Evolutionary conservation across 768 basidiomycete species (phyloP).

Genomic region (Podaxis carcinomalis): DNA sequence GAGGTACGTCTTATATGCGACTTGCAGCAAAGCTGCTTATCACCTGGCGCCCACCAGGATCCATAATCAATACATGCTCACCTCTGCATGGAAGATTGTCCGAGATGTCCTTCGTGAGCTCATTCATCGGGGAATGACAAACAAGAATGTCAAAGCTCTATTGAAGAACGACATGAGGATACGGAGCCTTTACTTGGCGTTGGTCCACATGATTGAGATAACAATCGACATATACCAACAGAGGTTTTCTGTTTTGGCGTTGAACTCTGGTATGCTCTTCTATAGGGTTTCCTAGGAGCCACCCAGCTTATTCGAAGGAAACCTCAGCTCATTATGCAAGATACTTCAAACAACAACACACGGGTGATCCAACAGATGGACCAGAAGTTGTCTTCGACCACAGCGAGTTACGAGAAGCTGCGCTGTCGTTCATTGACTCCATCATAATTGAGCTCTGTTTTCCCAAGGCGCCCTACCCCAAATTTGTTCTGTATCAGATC

Average conservation of each 20-base stretch:
- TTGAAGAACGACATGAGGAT: constrained; percentile 48
- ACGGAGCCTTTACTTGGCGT: constrained; percentile 54
- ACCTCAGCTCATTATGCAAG: constrained; percentile 62
- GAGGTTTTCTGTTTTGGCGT: constrained; percentile 65
- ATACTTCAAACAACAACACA: constrained; percentile 61
- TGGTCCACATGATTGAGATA: constrained; percentile 59
- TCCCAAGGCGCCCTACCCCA: constrained; percentile 64
- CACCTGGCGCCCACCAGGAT: constrained; percentile 40
- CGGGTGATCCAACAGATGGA: constrained; percentile 36
- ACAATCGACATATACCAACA: constrained; percentile 60
- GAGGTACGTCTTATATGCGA: constrained; percentile 34
- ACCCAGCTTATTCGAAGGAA: background rate
- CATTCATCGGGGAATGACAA: constrained; percentile 48
- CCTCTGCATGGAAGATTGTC: constrained; percentile 81
- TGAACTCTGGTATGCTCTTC: constrained; percentile 55
- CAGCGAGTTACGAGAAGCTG: constrained; percentile 51
- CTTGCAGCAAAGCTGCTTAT: background rate
- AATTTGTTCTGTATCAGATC: constrained; percentile 58
- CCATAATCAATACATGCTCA: constrained; percentile 78
- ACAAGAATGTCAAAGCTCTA: constrained; percentile 45
- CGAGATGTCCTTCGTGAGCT: constrained; percentile 52
- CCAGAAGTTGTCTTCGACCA: constrained; percentile 53
- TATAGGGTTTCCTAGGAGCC: background rate
- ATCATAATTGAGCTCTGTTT: constrained; percentile 82
- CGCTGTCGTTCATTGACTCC: constrained; percentile 78